Evolutionary conservation across 2,329 filamentous ascomycete species (phyloP).

Genomic region (Aspergillus costaricaensis): DNA sequence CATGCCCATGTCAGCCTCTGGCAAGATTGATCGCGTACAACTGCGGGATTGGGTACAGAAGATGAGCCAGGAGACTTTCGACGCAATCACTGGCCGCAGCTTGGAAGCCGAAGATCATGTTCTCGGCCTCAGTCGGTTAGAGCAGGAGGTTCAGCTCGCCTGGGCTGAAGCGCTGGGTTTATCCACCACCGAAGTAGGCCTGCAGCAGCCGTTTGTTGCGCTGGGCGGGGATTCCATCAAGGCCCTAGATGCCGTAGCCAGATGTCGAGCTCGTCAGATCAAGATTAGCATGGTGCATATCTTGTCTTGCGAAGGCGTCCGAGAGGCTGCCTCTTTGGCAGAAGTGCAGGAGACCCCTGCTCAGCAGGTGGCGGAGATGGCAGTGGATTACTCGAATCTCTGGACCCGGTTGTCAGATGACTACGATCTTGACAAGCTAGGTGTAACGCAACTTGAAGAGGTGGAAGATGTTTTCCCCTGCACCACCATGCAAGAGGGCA

Average conservation of each 20-base stretch:
- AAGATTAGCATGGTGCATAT: neutral
- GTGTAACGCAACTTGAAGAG: neutral
- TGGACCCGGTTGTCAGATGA: neutral
- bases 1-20: neutral
- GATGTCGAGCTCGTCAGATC: neutral
- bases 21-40: neutral
- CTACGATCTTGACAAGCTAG: neutral
- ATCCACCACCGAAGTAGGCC: neutral
- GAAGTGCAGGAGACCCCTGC: neutral
- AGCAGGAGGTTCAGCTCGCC: neutral
- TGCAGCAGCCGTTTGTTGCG: neutral
- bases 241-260: neutral
- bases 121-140: neutral
- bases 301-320: neutral
- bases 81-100: neutral
- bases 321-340: neutral
- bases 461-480: slow-evolving; percentile 43
- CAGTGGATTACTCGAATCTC: neutral
- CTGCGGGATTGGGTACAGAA: neutral
- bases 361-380: neutral
- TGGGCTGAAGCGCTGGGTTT: neutral
- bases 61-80: neutral
- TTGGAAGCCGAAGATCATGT: neutral
- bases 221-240: neutral
- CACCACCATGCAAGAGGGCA: slow-evolving; percentile 44